Base-by-base conservation (phyloP, 352 stramenopile genomes). In the Thraustotheca clavata region DNA sequence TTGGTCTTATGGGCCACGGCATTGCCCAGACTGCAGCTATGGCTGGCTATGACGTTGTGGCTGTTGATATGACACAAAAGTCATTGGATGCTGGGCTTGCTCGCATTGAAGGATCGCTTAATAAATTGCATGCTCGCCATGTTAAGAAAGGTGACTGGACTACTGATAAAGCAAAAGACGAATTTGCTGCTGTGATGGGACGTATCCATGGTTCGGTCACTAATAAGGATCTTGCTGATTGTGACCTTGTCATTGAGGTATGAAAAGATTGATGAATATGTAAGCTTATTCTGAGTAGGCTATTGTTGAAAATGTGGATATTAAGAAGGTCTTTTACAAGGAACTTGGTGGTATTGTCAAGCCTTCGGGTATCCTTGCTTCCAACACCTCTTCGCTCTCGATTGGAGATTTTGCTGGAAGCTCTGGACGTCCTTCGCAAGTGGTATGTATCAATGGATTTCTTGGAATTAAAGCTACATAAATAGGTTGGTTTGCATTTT, bases 1-100 rank as follows among this genome's bases (percentile, higher is more conserved):
- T 99, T 16, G 96, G 96, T 2, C 82, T 99, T 61, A 99, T 99
- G 95, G 96, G 89, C 49, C 96, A 99, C 72, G 96, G 96, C 41
- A 98, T 99, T 70, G 94, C 86, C 55, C 96, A 99, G 80, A 93
- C 91, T 6, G 87, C 89, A 14, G 91, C 93, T 24, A 75, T 73
- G 47, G 84, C 81, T 3, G 80, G 87, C 31, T 97, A 91, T 63
- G 62, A 95, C 46, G 88, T 96, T 18, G 81, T 95, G 14, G 88
- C 79, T 14, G 52, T 95, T 22, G 86, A 91, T 67, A 88, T 77
- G 61, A 91, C 85, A 70, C 67, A 77, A 40, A 73, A 80, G 50
- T 79, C 75, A 1, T 74, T 94, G 12, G 78, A 93, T n/a, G 83
- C 85, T 26, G 85, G 83, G 59, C 86, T 96, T 66, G 79, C 92